Evolutionary conservation across 805 yeast species (phyloP).

Genomic region (Lipomyces chichibuensis): DNA sequence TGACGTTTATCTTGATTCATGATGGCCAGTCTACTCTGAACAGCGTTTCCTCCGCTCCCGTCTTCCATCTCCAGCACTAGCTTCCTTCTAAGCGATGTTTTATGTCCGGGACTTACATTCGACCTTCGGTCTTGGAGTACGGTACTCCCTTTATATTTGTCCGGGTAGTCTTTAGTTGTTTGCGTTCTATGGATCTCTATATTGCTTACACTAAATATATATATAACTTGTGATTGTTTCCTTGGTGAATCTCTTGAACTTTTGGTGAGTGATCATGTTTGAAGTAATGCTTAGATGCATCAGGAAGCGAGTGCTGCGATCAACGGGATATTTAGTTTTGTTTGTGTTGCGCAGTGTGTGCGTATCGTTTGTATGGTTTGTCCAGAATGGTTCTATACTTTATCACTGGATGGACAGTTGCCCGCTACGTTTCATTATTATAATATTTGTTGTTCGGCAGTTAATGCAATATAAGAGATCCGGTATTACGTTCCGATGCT

Average conservation of each 20-base stretch:
- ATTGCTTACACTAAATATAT: background rate
- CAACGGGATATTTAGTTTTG: background rate
- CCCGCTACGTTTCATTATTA: background rate
- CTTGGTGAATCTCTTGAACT: background rate
- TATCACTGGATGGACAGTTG: background rate
- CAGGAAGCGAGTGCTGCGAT: background rate
- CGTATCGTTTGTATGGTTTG: background rate
- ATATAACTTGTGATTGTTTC: background rate
- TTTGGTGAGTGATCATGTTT: background rate
- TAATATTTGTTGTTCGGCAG: background rate
- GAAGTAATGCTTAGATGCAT: background rate
- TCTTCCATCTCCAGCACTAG: background rate
- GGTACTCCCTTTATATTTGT: background rate
- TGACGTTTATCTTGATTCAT: background rate
- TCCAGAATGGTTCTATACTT: background rate
- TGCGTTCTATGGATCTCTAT: background rate
- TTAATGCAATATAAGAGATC: background rate
- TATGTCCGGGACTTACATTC: background rate
- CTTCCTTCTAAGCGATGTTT: background rate
- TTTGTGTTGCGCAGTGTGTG: background rate
- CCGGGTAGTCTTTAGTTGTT: background rate
- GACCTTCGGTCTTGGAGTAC: background rate
- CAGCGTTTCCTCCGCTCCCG: background rate
- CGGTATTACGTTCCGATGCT: background rate
- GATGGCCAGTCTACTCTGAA: background rate